Evolutionary conservation across 257 asterid species (phyloP), one percentile per base, ranked within the genome.

Genomic region (Fraxinus excelsior): DNA sequence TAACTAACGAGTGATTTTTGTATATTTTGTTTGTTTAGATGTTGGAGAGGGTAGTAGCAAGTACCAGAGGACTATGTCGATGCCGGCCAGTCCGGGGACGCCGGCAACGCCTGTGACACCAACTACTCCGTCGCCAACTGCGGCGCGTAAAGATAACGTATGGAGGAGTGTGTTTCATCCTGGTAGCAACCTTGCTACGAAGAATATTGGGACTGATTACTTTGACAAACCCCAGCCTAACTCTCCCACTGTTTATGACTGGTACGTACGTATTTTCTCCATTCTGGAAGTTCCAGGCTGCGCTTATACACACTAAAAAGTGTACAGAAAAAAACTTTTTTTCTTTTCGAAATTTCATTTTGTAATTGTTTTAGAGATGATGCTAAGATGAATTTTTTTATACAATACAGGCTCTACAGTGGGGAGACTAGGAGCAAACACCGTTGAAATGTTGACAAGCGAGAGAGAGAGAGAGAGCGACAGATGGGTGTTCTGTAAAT

Each of bases 91-190:
- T 26, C 88, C 90, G 0, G 76, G 65, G 31, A 85, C 90, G 4
- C 94, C 92, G 21, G 72, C 75, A 38, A 85, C 95, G 2, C 97
- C 97, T 1, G 87, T 81, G 19, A 89, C 96, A 1, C 96, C 96
- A 23, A 51, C 78, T 0, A 83, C 88, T 8, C 75, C 81, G 68
- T 88, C 97, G 35, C 91, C 97, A 0, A 84, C 90, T 56, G 84
- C 92, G 19, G 89, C 71, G 78, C 87, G 80, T 56, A 90, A 74
- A 82, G 94, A 90, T 1, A 93, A 93, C 68, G 98, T 96, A 70
- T 96, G 99, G 98, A 86, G 99, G 84, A 96, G 99, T 67, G 99
- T 96, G 74, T 96, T 96, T 88, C 80, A 94, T 76, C 99, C 99
- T 18, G 98, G 99, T 34, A 96, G 98, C 83, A 93, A 96, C 78